phyloP scores from a whole-genome alignment of 192 early-diverging fungal genomes.

The Backusella liffmaniae region DNA sequence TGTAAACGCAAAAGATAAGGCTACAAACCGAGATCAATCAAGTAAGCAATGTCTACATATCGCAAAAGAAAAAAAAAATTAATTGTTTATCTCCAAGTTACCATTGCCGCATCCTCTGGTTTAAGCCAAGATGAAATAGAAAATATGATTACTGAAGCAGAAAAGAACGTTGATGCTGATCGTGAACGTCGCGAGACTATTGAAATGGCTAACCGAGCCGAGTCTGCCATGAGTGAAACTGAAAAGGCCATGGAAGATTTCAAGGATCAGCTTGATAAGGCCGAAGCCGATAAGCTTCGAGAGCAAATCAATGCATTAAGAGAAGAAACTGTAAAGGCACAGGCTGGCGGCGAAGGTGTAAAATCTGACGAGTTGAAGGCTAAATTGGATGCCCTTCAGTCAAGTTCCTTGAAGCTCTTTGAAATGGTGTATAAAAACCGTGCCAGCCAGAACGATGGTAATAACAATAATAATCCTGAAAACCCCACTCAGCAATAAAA shows the following conservation, averaged over 20 bases:
- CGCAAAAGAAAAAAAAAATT: not conserved
- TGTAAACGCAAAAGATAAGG: slow-evolving; percentile 95
- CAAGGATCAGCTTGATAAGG: slow-evolving; percentile 91
- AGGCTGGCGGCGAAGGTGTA: slow-evolving; percentile 59
- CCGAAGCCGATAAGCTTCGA: slow-evolving; percentile 86
- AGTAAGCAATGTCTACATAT: not conserved
- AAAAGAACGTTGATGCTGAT: slow-evolving; percentile 90
- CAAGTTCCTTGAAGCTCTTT: slow-evolving; percentile 91
- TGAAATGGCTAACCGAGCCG: slow-evolving; percentile 92
- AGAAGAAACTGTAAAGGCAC: slow-evolving; percentile 70
- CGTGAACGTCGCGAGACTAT: slow-evolving; percentile 92
- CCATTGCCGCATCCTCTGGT: slow-evolving; percentile 93
- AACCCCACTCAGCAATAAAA: slow-evolving; percentile 4
- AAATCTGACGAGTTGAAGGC: slow-evolving; percentile 88
- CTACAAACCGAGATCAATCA: slow-evolving; percentile 93
- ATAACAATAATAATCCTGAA: not conserved
- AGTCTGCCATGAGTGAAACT: slow-evolving; percentile 87
- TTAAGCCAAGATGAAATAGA: slow-evolving; percentile 94
- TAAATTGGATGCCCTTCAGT: slow-evolving; percentile 84
- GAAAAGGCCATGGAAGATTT: slow-evolving; percentile 96
- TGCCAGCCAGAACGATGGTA: slow-evolving; percentile 22
- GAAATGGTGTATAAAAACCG: slow-evolving; percentile 95
- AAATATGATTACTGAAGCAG: slow-evolving; percentile 93
- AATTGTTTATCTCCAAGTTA: slow-evolving; percentile 44
- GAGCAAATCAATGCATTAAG: slow-evolving; percentile 80